phyloP scores from a whole-genome alignment of 148 eudicot genomes.

The Amaranthus hypochondriacus region DNA sequence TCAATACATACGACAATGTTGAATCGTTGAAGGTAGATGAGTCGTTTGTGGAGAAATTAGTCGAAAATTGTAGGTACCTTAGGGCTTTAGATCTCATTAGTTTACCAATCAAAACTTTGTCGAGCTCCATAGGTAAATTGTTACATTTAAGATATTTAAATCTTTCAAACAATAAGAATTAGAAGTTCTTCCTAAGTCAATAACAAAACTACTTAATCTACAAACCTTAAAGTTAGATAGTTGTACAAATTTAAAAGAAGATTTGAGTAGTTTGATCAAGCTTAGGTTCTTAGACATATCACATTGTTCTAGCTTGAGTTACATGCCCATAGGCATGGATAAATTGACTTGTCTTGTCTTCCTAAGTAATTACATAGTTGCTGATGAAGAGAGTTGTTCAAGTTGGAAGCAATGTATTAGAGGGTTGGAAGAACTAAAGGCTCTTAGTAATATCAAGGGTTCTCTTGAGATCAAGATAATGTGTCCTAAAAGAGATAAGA shows the following conservation, averaged over 20 bases:
- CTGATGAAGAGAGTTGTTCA: background rate
- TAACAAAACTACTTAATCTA: conserved; percentile 12
- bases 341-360: conserved; percentile 8
- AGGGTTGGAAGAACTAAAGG: background rate
- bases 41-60: background rate
- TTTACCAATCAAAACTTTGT: background rate
- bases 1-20: background rate
- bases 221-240: background rate
- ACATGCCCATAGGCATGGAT: conserved; percentile 20
- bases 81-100: background rate
- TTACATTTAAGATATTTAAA: too few relatives aligned
- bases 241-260: background rate
- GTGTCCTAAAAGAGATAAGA: background rate
- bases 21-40: background rate
- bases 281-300: background rate
- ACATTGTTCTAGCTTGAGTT: background rate
- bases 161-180: too few relatives aligned
- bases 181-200: conserved; percentile 7
- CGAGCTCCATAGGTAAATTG: too few relatives aligned
- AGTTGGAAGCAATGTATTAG: background rate
- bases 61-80: background rate
- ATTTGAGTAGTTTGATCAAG: background rate
- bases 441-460: conserved; percentile 16
- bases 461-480: background rate
- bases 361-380: conserved; percentile 9